Percentiles rank a stretch among this genome's conserved stretches.
Conservation (phyloP, 1,284 basidiomycete genomes). For the Apiotrichum gracile region DNA sequence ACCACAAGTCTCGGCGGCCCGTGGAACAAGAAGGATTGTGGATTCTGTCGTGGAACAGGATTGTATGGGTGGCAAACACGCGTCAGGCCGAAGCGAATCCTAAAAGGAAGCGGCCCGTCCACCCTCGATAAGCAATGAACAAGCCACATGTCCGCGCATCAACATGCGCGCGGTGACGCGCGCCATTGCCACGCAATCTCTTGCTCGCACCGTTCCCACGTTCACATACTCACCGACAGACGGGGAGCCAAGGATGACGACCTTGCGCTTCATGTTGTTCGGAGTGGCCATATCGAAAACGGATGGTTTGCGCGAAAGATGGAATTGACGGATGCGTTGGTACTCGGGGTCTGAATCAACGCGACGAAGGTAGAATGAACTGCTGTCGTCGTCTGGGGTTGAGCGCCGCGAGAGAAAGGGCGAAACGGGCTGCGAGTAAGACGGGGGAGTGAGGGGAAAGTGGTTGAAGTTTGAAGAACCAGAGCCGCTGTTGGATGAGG, state of each 20-base stretch:
- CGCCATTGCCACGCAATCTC: no score
- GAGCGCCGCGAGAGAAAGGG: neutral
- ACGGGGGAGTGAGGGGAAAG: neutral
- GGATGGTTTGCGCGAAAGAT: neutral
- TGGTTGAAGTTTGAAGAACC: neutral
- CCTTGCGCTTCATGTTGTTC: constrained; percentile 61
- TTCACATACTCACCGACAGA: constrained; percentile 64
- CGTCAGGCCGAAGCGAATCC: no score
- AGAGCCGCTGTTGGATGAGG: neutral
- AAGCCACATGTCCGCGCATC: neutral
- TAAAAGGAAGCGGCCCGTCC: no score
- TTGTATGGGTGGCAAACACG: neutral
- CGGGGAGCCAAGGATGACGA: constrained; percentile 71
- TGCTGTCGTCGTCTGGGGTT: neutral
- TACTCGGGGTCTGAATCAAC: neutral
- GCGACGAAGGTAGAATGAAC: neutral
- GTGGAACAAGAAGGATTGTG: no score
- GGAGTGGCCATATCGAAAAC: constrained; percentile 12
- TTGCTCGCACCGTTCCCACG: neutral
- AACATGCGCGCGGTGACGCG: neutral
- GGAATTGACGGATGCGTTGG: neutral
- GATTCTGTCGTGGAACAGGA: no score
- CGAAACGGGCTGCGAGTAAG: neutral
- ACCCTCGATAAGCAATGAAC: no score
- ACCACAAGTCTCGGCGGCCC: no score